Percentiles rank a stretch among this genome's conserved stretches.
Evolutionary conservation across 768 basidiomycete genomes (phyloP).

Genomic region (Lentinula sp.): DNA sequence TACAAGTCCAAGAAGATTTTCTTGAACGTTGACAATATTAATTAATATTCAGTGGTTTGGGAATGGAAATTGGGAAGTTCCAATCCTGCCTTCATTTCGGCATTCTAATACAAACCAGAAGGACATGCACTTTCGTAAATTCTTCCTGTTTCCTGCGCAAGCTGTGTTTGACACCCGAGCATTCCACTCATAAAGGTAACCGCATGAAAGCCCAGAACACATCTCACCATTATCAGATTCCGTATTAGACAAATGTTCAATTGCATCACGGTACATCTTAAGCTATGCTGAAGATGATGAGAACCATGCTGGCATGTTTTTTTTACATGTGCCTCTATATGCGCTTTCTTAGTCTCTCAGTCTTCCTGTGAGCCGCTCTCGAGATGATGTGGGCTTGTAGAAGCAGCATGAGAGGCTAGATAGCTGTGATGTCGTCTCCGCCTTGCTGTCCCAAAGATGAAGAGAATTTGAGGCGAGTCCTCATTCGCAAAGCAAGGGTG

Average conservation of each 20-base stretch:
- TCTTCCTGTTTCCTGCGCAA: too few species aligned
- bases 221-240: background rate
- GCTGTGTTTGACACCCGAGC: too few species aligned
- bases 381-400: background rate
- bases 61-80: conserved; percentile 25
- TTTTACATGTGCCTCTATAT: background rate
- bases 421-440: conserved; percentile 17
- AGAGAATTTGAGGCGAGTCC: conserved; percentile 14
- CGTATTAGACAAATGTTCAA: background rate
- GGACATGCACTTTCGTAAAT: conserved; percentile 31
- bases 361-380: background rate
- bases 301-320: background rate
- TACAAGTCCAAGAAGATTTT: conserved; percentile 25
- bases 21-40: conserved; percentile 39
- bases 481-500: background rate
- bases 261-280: background rate
- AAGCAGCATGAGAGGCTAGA: background rate
- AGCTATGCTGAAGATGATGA: background rate
- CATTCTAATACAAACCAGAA: conserved; percentile 31
- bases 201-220: background rate
- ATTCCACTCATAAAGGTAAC: background rate
- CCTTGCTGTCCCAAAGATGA: conserved; percentile 15
- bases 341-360: background rate
- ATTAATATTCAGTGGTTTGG: conserved; percentile 22
- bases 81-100: conserved; percentile 22